A percentile compares a stretch with the other conserved stretches of the same genome.
Conservation (phyloP, 495 filamentous ascomycete species). For the Amphirosellinia nigrospora region DNA sequence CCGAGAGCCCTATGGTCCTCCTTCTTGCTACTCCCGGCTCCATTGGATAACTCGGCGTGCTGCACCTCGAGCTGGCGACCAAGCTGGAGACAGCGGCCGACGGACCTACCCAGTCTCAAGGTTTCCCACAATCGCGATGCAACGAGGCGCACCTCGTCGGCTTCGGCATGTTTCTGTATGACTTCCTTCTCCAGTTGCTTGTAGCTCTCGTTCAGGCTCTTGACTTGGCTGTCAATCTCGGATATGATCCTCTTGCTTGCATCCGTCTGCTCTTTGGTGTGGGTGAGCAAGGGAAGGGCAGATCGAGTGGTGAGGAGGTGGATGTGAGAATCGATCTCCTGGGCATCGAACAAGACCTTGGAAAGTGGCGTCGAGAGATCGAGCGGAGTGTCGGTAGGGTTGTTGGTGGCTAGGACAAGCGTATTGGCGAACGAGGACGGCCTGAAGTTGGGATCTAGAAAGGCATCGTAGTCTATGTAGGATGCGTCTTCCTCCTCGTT, state of each 20-base stretch:
- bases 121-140: conserved; percentile 78
- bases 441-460: conserved; percentile 83
- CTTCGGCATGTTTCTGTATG: conserved; percentile 77
- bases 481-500: conserved; percentile 66
- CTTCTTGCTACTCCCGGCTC: conserved; percentile 46
- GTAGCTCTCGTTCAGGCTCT: conserved; percentile 80
- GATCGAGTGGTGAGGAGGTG: conserved; percentile 84
- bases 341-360: conserved; percentile 92
- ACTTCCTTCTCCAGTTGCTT: conserved; percentile 83
- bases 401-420: conserved; percentile 88
- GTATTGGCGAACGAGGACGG: conserved; percentile 83
- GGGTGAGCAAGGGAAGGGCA: conserved; percentile 79
- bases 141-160: conserved; percentile 75
- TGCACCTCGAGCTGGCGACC: conserved; percentile 89
- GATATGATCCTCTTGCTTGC: conserved; percentile 71
- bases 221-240: conserved; percentile 77
- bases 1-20: conserved; percentile 81
- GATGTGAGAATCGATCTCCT: conserved; percentile 96
- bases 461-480: conserved; percentile 96
- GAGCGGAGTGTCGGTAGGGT: conserved; percentile 84
- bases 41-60: conserved; percentile 58
- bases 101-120: conserved; percentile 75
- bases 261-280: conserved; percentile 74
- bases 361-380: conserved; percentile 95
- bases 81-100: conserved; percentile 75